Evolutionary conservation across 257 asterid genomes (phyloP), one percentile per base, ranked within the genome.

Genomic region (Verbena officinalis): DNA sequence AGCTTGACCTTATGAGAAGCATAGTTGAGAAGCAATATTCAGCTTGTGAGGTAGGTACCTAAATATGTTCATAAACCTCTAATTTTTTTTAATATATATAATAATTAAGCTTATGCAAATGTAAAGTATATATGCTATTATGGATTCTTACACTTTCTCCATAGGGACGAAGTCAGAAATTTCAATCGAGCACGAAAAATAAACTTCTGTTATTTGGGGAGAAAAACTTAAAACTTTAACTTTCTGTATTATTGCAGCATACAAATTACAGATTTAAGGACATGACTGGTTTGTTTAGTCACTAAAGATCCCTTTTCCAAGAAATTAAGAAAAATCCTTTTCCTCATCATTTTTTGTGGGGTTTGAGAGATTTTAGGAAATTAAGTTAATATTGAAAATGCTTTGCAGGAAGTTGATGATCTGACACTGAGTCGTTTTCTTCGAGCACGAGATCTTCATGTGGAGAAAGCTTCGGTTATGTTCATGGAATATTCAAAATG

Each of bases 371-470:
- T n/a, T n/a, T n/a, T n/a, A n/a, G n/a, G n/a, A n/a, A n/a, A n/a
- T 31, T 21, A 12, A n/a, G 23, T 55, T 17, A 7, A 24, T 5
- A n/a, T 4, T 55, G 20, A 19, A 38, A n/a, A 27, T 7, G 50
- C 7, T 68, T 43, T 52, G 24, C 82, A 89, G 96, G 87, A 80
- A 6, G 49, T 70, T 9, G 91, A 90, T 51, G 92, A 93, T 59
- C 43, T 34, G 2, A 73, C 89, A 21, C 51, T 93, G 40, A 61
- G 86, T 77, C 79, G 97, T 24, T 93, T 93, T 68, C 98, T 93
- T 17, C 84, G 90, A 9, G 97, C 95, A 3, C 88, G 98, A 0
- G 81, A 81, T 64, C 82, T 71, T 0, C 77, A 84, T 55, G 54
- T 84, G 34, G 84, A 84, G 62, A 87, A 81, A 75, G 94, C 92